Conservation (phyloP, 768 basidiomycete species). For the Suillus luteus region DNA sequence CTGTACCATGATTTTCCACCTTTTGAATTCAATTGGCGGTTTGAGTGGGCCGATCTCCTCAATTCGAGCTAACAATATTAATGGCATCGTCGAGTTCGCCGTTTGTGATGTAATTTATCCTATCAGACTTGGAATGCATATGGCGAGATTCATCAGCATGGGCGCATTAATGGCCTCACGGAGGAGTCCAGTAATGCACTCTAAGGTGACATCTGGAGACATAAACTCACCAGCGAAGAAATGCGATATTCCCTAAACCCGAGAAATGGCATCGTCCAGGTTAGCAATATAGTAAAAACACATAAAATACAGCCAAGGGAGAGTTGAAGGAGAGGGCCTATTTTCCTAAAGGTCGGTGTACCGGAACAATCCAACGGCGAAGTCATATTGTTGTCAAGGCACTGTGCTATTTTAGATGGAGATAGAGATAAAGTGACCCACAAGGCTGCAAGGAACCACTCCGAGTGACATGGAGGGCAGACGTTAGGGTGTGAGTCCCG, state of each 20-base stretch:
- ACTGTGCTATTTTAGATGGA: background rate
- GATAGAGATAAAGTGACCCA: background rate
- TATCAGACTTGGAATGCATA: background rate
- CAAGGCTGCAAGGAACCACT: background rate
- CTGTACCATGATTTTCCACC: background rate
- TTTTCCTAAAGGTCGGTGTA: background rate
- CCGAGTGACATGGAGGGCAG: background rate
- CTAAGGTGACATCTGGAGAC: background rate
- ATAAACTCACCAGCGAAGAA: background rate
- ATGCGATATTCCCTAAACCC: background rate
- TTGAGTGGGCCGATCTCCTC: background rate
- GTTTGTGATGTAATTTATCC: background rate
- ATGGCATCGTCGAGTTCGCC: background rate
- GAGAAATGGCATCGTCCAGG: background rate
- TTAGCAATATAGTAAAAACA: background rate
- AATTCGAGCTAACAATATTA: background rate
- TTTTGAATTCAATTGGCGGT: background rate
- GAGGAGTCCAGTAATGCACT: background rate
- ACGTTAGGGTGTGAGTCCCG: background rate
- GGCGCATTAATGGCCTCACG: background rate
- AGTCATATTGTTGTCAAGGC: background rate
- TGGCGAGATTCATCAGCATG: background rate
- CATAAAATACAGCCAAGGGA: background rate
- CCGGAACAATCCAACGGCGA: background rate
- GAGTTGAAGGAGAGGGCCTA: background rate